Conservation (phyloP, 2,329 filamentous ascomycete genomes). For the Periconia sp. region DNA sequence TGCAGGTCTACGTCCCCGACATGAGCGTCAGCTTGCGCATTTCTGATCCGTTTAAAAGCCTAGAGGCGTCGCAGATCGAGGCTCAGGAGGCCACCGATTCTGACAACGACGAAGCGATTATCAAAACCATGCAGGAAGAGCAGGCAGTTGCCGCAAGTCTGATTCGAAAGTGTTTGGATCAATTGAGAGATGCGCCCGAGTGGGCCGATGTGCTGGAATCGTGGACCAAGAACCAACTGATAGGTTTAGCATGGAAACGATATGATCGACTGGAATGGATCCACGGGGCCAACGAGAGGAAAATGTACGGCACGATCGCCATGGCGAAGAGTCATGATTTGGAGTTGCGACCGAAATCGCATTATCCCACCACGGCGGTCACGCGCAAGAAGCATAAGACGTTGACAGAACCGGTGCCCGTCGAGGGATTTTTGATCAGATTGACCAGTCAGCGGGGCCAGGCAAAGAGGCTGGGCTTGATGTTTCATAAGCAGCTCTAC, state of each 20-base stretch:
- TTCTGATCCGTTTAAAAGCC: constrained; percentile 60
- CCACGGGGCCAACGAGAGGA: constrained; percentile 64
- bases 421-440: constrained; percentile 68
- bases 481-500: constrained; percentile 67
- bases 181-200: constrained; percentile 58
- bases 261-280: constrained; percentile 72
- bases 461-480: constrained; percentile 59
- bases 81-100: constrained; percentile 47
- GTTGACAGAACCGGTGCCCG: constrained; percentile 60
- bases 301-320: constrained; percentile 69
- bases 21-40: constrained; percentile 61
- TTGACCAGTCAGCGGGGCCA: constrained; percentile 65
- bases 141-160: constrained; percentile 59
- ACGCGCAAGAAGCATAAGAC: constrained; percentile 43
- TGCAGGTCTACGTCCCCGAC: constrained; percentile 65
- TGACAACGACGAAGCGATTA: constrained; percentile 49
- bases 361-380: constrained; percentile 60
- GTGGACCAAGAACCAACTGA: constrained; percentile 61
- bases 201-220: constrained; percentile 61
- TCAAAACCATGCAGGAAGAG: constrained; percentile 53
- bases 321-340: constrained; percentile 69
- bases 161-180: constrained; percentile 59
- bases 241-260: constrained; percentile 69
- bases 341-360: constrained; percentile 65
- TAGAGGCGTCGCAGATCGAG: constrained; percentile 49